These are phyloP conservation scores for Didymella sp. DNA, from an alignment of 2,329 filamentous ascomycete genomes.

Conservation along the genomic window DNA sequence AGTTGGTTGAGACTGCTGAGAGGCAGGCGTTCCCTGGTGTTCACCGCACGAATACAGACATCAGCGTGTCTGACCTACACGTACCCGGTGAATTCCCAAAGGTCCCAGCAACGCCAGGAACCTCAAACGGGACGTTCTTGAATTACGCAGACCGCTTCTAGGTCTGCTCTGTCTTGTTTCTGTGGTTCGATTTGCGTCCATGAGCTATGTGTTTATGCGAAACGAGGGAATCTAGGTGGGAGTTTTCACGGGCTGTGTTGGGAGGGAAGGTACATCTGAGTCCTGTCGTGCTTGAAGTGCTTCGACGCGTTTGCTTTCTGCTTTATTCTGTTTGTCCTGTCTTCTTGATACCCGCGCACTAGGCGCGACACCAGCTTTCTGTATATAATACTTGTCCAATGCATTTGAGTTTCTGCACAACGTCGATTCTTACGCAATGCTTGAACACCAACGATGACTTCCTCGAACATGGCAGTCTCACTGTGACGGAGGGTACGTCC, in stretches of 20 bases:
- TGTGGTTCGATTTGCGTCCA: neutral
- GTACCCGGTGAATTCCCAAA: constrained; percentile 72
- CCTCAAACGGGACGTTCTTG: constrained; percentile 11
- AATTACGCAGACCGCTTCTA: constrained; percentile 14
- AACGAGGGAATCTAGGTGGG: neutral
- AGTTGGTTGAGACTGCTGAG: constrained; percentile 26
- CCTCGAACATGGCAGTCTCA: neutral
- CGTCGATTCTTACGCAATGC: no score
- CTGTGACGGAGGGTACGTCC: neutral
- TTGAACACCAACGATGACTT: neutral
- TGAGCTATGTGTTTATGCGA: constrained; percentile 5
- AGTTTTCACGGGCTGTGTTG: neutral
- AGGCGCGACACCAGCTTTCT: constrained; percentile 5
- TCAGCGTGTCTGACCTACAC: constrained; percentile 68
- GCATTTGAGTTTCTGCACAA: neutral
- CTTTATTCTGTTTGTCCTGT: neutral
- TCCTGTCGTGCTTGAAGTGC: constrained; percentile 2
- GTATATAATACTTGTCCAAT: constrained; percentile 10
- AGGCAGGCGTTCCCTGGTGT: constrained; percentile 56
- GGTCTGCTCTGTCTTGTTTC: neutral
- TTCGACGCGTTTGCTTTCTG: neutral
- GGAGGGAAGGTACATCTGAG: constrained; percentile 5
- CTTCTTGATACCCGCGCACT: constrained; percentile 18
- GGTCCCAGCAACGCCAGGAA: constrained; percentile 16
- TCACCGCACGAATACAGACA: constrained; percentile 55